Evolutionary conservation across 2,329 filamentous ascomycete genomes (phyloP).

Genomic region (Beauveria australis): DNA sequence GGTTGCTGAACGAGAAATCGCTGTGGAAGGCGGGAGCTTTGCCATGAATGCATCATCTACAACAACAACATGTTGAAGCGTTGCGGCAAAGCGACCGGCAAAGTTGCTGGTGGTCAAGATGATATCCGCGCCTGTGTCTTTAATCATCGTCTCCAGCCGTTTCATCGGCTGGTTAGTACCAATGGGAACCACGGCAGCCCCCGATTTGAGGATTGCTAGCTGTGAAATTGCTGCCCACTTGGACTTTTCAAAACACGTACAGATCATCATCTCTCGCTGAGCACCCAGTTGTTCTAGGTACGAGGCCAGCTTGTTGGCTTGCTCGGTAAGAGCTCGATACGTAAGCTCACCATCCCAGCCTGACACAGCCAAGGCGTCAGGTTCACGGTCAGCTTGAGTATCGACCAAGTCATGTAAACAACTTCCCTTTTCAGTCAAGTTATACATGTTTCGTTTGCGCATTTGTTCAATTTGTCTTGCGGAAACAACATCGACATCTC

Average conservation of each 20-base stretch:
- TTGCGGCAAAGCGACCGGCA: not conserved
- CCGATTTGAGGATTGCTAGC: not conserved
- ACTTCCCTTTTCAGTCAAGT: not conserved
- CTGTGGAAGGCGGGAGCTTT: not conserved
- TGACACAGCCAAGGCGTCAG: not conserved
- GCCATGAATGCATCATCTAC: not conserved
- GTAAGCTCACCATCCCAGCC: not conserved
- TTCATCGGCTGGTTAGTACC: not conserved
- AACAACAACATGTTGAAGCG: not conserved
- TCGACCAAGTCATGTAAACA: not conserved
- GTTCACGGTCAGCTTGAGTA: not conserved
- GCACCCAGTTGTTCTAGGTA: not conserved
- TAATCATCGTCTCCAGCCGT: not conserved
- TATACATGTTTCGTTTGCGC: not conserved
- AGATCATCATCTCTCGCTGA: not conserved
- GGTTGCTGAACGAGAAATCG: not conserved
- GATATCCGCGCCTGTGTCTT: not conserved
- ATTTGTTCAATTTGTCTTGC: not conserved
- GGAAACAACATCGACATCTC: not conserved
- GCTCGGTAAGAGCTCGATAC: not conserved
- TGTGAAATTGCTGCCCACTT: not conserved
- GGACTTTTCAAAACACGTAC: slow-evolving; percentile 1
- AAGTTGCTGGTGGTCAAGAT: not conserved
- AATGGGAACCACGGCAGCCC: not conserved
- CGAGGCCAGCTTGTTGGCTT: not conserved